Percentiles rank a stretch among this genome's conserved stretches.
Conservation (phyloP, 2,329 filamentous ascomycete species). For the Penicillium sp. region DNA sequence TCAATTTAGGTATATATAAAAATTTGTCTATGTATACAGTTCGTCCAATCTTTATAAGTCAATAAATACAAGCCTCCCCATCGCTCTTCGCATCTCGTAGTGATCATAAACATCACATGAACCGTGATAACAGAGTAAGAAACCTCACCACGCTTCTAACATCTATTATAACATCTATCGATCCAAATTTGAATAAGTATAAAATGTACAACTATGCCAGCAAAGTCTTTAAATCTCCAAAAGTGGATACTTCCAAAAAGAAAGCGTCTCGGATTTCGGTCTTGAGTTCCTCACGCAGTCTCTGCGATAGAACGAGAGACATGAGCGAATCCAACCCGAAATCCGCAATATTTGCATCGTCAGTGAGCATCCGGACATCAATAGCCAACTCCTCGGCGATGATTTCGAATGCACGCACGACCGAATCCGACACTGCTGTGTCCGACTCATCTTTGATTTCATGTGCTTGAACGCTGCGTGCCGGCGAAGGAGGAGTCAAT, state of each 20-base stretch:
- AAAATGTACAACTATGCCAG: too few species aligned
- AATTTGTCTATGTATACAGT: too few species aligned
- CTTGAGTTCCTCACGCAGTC: conserved; percentile 1
- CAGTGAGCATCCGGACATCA: background rate
- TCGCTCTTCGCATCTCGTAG: too few species aligned
- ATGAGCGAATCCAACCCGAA: conserved; percentile 33
- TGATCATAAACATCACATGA: too few species aligned
- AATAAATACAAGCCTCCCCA: too few species aligned
- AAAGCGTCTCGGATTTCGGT: background rate
- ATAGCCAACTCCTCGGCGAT: conserved; percentile 1
- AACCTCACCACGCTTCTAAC: background rate
- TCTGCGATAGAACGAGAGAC: conserved; percentile 17
- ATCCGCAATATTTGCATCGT: conserved; percentile 14
- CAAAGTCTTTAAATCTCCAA: too few species aligned
- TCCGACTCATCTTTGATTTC: background rate
- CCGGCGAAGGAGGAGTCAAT: background rate
- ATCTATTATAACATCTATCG: too few species aligned
- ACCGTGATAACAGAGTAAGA: too few species aligned
- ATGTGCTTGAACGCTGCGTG: background rate
- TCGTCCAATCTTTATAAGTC: too few species aligned
- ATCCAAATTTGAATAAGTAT: too few species aligned
- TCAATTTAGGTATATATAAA: too few species aligned
- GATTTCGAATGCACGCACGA: background rate
- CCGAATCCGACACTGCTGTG: background rate
- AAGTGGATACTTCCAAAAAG: too few species aligned